Base-by-base conservation (phyloP, 1,284 basidiomycete genomes). In the Schizopora paradoxa region DNA sequence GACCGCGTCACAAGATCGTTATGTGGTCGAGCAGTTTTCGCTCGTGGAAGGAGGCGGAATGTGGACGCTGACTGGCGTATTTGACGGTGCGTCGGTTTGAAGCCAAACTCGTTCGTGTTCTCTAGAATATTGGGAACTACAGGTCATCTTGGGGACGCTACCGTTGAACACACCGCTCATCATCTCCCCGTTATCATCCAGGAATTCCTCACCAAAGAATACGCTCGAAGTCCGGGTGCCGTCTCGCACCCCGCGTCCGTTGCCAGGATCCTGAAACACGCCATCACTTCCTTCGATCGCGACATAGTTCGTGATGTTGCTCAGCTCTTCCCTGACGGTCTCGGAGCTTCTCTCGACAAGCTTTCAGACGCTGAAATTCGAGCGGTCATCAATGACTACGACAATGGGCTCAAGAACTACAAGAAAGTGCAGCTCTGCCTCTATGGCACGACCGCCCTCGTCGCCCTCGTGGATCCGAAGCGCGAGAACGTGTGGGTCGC, bases 121-220 rank as follows among this genome's bases (percentile, higher is more conserved):
- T 22, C 7, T 13, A 19, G 29, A 43, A 23, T 43, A 23, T 44
- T 27, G 26, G 35, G 11, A 16, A 29, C 21, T 14, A 19, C 43
- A 50, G 48, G 48, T 14, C 48, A 50, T 37, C 48, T 50, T 26
- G 48, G 48, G 3, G 48, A 50, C 35, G 28, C 48, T 32, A 50
- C 48, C 0, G 83, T 82, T 7, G 75, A 77, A 52, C 79, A 84
- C 52, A 78, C 80, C 45, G 74, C 78, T 29, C 67, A 76, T 54
- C 78, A 82, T 57, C 67, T 85, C 46, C 82, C 81, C 41, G 78
- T 81, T 54, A 83, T 84, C 56, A 69, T 83, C 27, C 70, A 69
- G 28, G 68, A 80, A 51, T 77, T 75, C 54, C 61, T 84, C 23
- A 66, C 70, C 43, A 62, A 70, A 23, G 69, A 69, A 18, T 38